A percentile compares a stretch with the other conserved stretches of the same genome.
Evolutionary conservation across 768 basidiomycete genomes (phyloP).

Genomic region (Termitomyces heimii): DNA sequence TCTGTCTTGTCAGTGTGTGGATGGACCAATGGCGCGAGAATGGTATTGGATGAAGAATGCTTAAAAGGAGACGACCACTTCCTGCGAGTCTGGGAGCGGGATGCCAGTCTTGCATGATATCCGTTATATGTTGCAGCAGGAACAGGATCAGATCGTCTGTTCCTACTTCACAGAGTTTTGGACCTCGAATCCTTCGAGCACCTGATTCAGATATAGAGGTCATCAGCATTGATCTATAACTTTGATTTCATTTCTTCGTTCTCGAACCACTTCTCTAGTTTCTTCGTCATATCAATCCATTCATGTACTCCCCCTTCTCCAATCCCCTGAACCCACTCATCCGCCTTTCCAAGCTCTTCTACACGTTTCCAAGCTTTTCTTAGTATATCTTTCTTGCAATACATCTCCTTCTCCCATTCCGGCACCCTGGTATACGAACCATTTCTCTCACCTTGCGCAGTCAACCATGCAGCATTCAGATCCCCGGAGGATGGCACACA

Average conservation of each 20-base stretch:
- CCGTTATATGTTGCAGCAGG: background rate
- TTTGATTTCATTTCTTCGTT: constrained; percentile 13
- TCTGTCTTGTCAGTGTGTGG: background rate
- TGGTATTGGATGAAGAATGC: background rate
- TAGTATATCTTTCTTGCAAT: constrained; percentile 38
- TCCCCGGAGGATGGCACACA: constrained; percentile 18
- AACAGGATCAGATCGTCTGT: background rate
- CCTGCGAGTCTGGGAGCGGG: background rate
- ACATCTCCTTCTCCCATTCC: constrained; percentile 57
- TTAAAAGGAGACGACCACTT: background rate
- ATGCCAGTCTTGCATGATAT: background rate
- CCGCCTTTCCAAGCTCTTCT: constrained; percentile 50
- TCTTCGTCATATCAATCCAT: constrained; percentile 48
- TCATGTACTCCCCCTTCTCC: constrained; percentile 50
- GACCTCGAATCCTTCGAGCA: background rate
- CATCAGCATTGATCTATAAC: background rate
- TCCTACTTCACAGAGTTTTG: background rate
- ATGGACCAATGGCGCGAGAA: background rate
- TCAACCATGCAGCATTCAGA: constrained; percentile 2
- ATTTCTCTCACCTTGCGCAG: background rate
- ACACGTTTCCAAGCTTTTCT: constrained; percentile 53
- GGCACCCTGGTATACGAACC: constrained; percentile 24
- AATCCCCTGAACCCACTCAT: constrained; percentile 57
- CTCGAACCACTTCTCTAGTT: constrained; percentile 24
- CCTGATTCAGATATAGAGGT: background rate